Evolutionary conservation across 768 basidiomycete genomes (phyloP), one percentile per base, ranked within the genome.

Genomic region (Agrocybe praecox): DNA sequence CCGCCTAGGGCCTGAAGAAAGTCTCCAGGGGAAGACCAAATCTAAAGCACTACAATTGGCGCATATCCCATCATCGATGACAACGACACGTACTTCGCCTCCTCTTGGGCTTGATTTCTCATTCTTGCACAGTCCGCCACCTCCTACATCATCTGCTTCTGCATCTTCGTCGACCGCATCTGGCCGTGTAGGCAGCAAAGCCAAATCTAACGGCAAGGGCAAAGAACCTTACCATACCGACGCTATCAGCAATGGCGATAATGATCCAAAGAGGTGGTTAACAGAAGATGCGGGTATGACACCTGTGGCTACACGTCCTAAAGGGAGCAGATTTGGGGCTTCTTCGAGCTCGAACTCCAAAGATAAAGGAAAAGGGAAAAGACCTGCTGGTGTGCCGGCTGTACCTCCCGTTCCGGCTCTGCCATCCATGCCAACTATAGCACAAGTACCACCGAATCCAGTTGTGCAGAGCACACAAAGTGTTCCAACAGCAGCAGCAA

Each of bases 41-140:
- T 29, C 26, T 9, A 29, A 29, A 9, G 5, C 26, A 29, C 26
- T 9, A 5, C 26, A 29, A 29, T 9, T 29, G 4, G 5, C 26
- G 9, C 4, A 29, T 9, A 29, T 29, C 9, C 26, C 26, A 29
- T 9, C 26, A 29, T 29, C 26, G 5, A 29, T 5, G 9, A 5
- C 26, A 29, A 29, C 26, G 26, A 29, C 63, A 24, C 42, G 55
- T 23, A 26, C 52, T 40, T 56, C 58, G 33, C 62, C 58, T 43
- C 63, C 69, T 49, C 69, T 78, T 46, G 71, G 74, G 42, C 50
- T 76, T 8, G 71, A 75, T 52, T 56, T 76, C 10, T 72, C 72
- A 17, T 71, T 75, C 52, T 62, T 73, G 10, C 65, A 67, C 36
- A 24, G n/a, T 34, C 44, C 29, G 52, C 55, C 55, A 10, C 24